Conservation (phyloP, 257 asterid genomes). For the Lycium ferocissimum region DNA sequence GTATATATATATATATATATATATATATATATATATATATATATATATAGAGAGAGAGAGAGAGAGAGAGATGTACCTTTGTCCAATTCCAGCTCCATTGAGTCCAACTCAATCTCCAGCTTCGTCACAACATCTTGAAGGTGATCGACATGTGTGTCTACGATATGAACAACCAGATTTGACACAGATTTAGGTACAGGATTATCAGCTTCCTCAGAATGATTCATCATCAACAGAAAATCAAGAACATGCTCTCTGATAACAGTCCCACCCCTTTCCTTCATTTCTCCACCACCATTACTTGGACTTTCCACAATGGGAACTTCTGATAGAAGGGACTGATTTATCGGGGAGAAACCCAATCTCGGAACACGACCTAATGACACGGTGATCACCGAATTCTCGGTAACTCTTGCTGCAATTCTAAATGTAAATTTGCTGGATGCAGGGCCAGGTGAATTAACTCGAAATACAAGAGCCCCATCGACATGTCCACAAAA, state of each 20-base stretch:
- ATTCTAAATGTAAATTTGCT: slow-evolving; percentile 81
- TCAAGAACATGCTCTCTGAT: slow-evolving; percentile 84
- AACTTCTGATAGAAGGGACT: slow-evolving; percentile 79
- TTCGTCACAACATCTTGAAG: slow-evolving; percentile 91
- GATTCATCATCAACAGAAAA: slow-evolving; percentile 86
- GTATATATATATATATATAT: not conserved
- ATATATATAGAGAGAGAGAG: not conserved
- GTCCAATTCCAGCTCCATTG: slow-evolving; percentile 86
- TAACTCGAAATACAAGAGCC: slow-evolving; percentile 93
- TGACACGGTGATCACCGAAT: slow-evolving; percentile 89
- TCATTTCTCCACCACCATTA: slow-evolving; percentile 39
- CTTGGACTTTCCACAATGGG: slow-evolving; percentile 75
- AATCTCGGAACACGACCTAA: slow-evolving; percentile 93
- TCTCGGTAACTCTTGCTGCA: slow-evolving; percentile 87
- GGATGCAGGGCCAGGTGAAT: slow-evolving; percentile 89
- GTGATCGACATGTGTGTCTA: slow-evolving; percentile 96
- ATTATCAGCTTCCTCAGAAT: slow-evolving; percentile 95
- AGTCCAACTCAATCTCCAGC: slow-evolving; percentile 91
- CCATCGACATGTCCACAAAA: slow-evolving; percentile 93
- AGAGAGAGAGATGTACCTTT: slow-evolving; percentile 58
- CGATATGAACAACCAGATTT: slow-evolving; percentile 82
- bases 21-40: not conserved
- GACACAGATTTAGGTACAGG: slow-evolving; percentile 91
- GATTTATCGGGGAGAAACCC: slow-evolving; percentile 73
- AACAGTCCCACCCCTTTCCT: slow-evolving; percentile 67